A percentile compares a stretch with the other conserved stretches of the same genome.
Conservation (phyloP, 75 land plant species). For the Cunninghamia lanceolata region DNA sequence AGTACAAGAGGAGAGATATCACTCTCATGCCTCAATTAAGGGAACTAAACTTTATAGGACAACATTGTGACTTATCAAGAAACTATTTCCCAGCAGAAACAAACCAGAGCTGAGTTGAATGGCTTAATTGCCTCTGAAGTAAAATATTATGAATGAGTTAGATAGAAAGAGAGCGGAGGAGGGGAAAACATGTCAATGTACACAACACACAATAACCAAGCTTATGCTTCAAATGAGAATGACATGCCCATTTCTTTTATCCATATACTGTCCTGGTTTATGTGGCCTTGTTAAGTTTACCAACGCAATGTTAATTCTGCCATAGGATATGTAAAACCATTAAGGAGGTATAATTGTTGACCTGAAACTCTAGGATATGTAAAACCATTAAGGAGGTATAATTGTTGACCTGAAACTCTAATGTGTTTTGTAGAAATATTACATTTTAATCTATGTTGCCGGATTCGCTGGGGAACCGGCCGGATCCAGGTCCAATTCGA, state of each 20-base stretch:
- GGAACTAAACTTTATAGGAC: too few species aligned
- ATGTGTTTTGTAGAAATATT: neutral
- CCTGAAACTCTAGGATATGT: neutral
- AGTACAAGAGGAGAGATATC: too few species aligned
- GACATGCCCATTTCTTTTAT: neutral
- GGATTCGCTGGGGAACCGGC: too few species aligned
- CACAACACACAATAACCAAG: neutral
- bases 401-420: neutral
- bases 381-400: neutral
- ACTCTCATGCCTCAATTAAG: too few species aligned
- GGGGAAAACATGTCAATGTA: neutral
- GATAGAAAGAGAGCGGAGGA: neutral
- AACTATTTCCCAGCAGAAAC: too few species aligned
- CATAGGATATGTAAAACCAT: neutral
- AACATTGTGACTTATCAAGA: too few species aligned
- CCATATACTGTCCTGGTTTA: neutral
- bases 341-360: neutral
- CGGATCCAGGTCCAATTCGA: too few species aligned
- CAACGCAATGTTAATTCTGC: neutral
- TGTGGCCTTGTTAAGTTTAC: neutral
- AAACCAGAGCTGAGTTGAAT: too few species aligned
- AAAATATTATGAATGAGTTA: too few species aligned
- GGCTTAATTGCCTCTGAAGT: too few species aligned
- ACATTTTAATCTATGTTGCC: too few species aligned
- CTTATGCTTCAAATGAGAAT: neutral